These are phyloP conservation scores for Pseudopithomyces chartarum DNA, from an alignment of 2,329 filamentous ascomycete species.

Conservation along the genomic window DNA sequence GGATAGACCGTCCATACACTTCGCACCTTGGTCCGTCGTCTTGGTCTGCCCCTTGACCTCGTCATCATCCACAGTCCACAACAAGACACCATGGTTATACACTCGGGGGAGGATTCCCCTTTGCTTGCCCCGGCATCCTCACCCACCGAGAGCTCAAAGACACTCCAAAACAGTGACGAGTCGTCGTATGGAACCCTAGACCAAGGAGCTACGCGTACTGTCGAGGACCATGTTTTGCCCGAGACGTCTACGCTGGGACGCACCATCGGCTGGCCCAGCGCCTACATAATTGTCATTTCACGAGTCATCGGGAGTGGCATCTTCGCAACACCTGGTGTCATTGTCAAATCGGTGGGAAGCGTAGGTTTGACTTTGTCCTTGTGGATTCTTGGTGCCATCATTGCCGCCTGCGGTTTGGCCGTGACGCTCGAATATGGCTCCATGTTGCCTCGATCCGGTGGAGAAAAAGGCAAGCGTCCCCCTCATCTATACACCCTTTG, in stretches of 20 bases:
- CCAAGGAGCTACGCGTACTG: slow-evolving; percentile 20
- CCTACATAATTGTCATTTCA: slow-evolving; percentile 70
- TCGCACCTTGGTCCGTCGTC: too few species aligned
- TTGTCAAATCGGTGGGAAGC: slow-evolving; percentile 69
- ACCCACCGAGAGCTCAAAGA: slow-evolving; percentile 23
- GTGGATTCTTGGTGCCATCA: slow-evolving; percentile 66
- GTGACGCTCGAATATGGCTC: slow-evolving; percentile 71
- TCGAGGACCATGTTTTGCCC: slow-evolving; percentile 65
- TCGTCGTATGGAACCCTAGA: slow-evolving; percentile 17
- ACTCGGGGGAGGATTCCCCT: slow-evolving; percentile 22
- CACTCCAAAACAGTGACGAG: slow-evolving; percentile 21
- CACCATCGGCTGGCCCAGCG: slow-evolving; percentile 65
- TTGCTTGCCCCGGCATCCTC: slow-evolving; percentile 24
- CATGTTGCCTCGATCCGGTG: slow-evolving; percentile 72
- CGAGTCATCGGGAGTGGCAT: slow-evolving; percentile 73
- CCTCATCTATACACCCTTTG: not conserved
- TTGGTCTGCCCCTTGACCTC: too few species aligned
- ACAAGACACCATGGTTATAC: slow-evolving; percentile 17
- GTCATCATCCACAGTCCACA: not conserved
- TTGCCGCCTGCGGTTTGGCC: slow-evolving; percentile 65
- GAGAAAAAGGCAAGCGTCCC: slow-evolving; percentile 55
- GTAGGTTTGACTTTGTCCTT: slow-evolving; percentile 65
- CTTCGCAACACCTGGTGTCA: slow-evolving; percentile 72
- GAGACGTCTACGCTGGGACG: slow-evolving; percentile 64
- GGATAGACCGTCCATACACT: too few species aligned